Conservation (phyloP, 179 eudicot species). For the Beta lomatogona region DNA sequence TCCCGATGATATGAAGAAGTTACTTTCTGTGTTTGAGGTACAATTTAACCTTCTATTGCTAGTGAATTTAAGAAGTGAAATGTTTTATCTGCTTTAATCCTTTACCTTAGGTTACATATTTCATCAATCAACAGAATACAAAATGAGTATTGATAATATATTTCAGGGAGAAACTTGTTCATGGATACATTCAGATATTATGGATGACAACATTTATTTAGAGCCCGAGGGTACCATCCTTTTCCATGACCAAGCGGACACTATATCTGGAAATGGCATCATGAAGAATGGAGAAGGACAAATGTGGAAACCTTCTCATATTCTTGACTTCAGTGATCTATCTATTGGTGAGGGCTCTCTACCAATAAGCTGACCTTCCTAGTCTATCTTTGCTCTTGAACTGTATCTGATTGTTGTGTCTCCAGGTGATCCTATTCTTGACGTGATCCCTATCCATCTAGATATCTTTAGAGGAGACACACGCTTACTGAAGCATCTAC, state of each 20-base stretch:
- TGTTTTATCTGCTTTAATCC: not conserved
- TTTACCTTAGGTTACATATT: not conserved
- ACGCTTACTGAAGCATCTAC: slow-evolving; percentile 57
- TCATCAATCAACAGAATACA: not conserved
- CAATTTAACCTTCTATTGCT: not conserved
- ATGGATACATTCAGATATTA: slow-evolving; percentile 94
- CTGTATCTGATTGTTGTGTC: slow-evolving; percentile 21
- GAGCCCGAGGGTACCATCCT: slow-evolving; percentile 42
- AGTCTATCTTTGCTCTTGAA: slow-evolving; percentile 15
- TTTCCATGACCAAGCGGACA: slow-evolving; percentile 31
- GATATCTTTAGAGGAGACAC: slow-evolving; percentile 82
- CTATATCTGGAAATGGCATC: slow-evolving; percentile 32
- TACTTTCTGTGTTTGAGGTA: slow-evolving; percentile 61
- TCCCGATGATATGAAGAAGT: slow-evolving; percentile 59
- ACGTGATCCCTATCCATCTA: slow-evolving; percentile 84
- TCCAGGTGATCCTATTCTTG: slow-evolving; percentile 84
- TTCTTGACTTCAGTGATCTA: slow-evolving; percentile 87
- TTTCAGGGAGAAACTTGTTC: slow-evolving; percentile 62
- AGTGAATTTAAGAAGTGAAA: not conserved
- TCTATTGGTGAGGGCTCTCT: slow-evolving; percentile 63
- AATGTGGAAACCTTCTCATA: slow-evolving; percentile 66
- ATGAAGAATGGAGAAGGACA: slow-evolving; percentile 26
- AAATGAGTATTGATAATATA: slow-evolving; percentile 3
- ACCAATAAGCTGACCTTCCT: not conserved
- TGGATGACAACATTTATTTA: slow-evolving; percentile 91